These are phyloP conservation scores for Mangifera indica DNA, from an alignment of 345 rosid genomes.

Conservation along the genomic window DNA sequence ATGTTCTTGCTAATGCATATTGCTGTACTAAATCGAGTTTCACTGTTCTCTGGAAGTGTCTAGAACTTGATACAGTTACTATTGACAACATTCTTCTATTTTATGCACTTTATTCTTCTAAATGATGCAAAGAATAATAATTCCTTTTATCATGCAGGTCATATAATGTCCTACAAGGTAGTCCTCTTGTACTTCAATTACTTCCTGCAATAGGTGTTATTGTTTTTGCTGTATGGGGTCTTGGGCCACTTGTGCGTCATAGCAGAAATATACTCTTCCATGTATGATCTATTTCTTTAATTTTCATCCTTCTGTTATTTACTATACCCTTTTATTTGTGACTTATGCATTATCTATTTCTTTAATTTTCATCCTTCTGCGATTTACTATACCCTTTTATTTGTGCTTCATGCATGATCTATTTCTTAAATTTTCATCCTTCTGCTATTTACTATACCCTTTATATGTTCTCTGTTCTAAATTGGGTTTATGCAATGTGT, in stretches of 20 bases:
- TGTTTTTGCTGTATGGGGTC: conserved; percentile 68
- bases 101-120: conserved; percentile 9
- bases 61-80: background rate
- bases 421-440: too few species aligned
- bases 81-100: background rate
- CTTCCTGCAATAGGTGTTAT: conserved; percentile 56
- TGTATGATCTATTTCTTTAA: conserved; percentile 40
- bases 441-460: too few species aligned
- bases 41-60: conserved; percentile 3
- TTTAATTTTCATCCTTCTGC: too few species aligned
- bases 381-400: too few species aligned
- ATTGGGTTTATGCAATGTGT: conserved; percentile 10
- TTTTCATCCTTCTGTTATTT: conserved; percentile 11
- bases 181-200: conserved; percentile 55
- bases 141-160: conserved; percentile 46
- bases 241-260: conserved; percentile 57
- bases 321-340: too few species aligned
- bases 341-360: too few species aligned
- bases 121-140: background rate
- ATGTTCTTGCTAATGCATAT: background rate
- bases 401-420: too few species aligned
- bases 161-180: conserved; percentile 41
- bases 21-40: background rate
- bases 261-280: conserved; percentile 53
- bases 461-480: background rate